Conservation (phyloP, 805 yeast genomes). For the Ogataea siamensis region DNA sequence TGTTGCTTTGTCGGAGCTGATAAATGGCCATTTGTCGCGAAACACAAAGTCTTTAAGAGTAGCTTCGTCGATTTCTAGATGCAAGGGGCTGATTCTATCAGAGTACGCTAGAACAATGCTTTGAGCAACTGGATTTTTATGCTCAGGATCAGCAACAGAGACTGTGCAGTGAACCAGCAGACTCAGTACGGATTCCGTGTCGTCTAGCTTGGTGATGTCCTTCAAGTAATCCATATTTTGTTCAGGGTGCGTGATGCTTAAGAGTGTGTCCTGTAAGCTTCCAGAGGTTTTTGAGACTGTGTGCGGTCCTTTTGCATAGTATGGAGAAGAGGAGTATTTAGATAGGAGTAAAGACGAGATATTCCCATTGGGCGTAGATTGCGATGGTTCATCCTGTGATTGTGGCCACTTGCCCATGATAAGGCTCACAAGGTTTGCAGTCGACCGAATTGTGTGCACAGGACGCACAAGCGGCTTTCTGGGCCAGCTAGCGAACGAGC, state of each 20-base stretch:
- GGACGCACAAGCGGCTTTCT: neutral
- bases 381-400: neutral
- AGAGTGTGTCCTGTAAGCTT: slow-evolving; percentile 13
- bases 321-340: slow-evolving; percentile 5
- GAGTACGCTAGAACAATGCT: slow-evolving; percentile 5
- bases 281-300: slow-evolving; percentile 10
- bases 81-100: slow-evolving; percentile 3
- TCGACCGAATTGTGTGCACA: neutral
- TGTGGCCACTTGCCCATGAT: neutral
- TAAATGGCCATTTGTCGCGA: slow-evolving; percentile 5
- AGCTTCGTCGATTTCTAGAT: slow-evolving; percentile 2
- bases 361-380: neutral
- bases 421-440: neutral
- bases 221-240: slow-evolving; percentile 4
- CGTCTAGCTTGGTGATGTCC: slow-evolving; percentile 16
- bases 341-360: slow-evolving; percentile 7
- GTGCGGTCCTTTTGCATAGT: neutral
- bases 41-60: slow-evolving; percentile 5
- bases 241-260: slow-evolving; percentile 3
- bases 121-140: slow-evolving; percentile 9
- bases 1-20: slow-evolving; percentile 2
- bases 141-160: slow-evolving; percentile 12
- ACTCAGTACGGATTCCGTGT: slow-evolving; percentile 28
- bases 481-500: neutral
- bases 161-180: slow-evolving; percentile 23